phyloP scores from a whole-genome alignment of 2,329 filamentous ascomycete genomes.

The Apiospora arundinis region DNA sequence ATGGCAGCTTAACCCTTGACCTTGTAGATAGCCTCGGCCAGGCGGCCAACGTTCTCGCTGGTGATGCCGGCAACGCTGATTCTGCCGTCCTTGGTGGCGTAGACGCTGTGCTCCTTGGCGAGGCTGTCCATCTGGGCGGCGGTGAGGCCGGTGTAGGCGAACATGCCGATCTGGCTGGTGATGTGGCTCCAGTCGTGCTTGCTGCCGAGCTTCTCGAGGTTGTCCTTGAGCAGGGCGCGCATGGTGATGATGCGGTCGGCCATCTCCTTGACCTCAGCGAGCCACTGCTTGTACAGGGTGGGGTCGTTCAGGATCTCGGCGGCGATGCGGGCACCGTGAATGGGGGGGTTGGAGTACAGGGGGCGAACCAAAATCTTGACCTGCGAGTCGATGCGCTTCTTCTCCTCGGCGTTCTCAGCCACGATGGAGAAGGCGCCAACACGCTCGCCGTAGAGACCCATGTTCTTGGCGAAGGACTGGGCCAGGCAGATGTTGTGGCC shows the following conservation, averaged over 20 bases:
- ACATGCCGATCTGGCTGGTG: conserved; percentile 99
- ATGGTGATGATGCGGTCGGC: conserved; percentile 99
- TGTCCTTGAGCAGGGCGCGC: conserved; percentile 91
- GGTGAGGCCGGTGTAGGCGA: conserved; percentile 94
- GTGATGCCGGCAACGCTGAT: conserved; percentile 89
- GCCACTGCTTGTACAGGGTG: conserved; percentile 89
- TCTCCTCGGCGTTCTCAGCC: conserved; percentile 83
- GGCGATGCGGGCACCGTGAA: conserved; percentile 95
- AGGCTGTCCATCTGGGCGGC: conserved; percentile 90
- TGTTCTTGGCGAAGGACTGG: conserved; percentile 99
- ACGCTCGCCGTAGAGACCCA: conserved; percentile 99
- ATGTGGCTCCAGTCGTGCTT: conserved; percentile 99
- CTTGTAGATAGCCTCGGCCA: conserved; percentile 85
- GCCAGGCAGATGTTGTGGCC: conserved; percentile 88
- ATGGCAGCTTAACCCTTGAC: conserved; percentile 66
- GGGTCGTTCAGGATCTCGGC: conserved; percentile 89
- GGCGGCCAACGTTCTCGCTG: conserved; percentile 76
- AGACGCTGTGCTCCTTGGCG: conserved; percentile 95
- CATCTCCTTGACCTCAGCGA: conserved; percentile 97
- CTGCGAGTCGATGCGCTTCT: conserved; percentile 95
- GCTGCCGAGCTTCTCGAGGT: conserved; percentile 93
- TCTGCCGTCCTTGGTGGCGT: conserved; percentile 91
- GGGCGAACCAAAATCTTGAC: conserved; percentile 98
- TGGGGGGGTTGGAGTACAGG: conserved; percentile 96
- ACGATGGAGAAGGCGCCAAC: conserved; percentile 96